Evolutionary conservation across 2,329 filamentous ascomycete genomes (phyloP).

Genomic region (Xylaria sp.): DNA sequence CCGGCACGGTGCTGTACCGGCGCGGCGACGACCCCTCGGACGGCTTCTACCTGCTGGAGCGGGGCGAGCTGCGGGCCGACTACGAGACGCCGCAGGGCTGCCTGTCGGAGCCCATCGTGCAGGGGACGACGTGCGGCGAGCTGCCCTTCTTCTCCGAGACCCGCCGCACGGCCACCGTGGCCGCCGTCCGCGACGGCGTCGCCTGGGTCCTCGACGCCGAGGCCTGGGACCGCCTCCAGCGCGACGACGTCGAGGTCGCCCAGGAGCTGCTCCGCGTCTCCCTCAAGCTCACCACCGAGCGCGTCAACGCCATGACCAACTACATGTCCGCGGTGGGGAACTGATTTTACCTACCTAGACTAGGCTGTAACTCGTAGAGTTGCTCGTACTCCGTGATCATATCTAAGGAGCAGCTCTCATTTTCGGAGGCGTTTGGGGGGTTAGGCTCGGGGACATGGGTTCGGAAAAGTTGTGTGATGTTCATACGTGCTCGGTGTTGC

Average conservation of each 20-base stretch:
- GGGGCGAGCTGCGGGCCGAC: slow-evolving; percentile 85
- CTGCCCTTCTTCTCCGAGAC: slow-evolving; percentile 96
- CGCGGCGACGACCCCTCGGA: slow-evolving; percentile 76
- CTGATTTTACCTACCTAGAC: too few species aligned
- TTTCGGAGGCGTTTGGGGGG: too few species aligned
- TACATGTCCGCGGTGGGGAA: slow-evolving; percentile 48
- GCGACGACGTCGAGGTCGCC: slow-evolving; percentile 74
- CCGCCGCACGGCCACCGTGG: slow-evolving; percentile 80
- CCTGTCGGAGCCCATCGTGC: slow-evolving; percentile 89
- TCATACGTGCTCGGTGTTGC: not conserved
- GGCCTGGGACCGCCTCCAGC: slow-evolving; percentile 73
- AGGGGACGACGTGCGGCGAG: slow-evolving; percentile 93
- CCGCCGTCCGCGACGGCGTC: slow-evolving; percentile 79
- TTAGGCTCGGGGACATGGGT: not conserved
- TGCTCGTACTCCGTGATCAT: too few species aligned
- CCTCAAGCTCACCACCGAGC: slow-evolving; percentile 91
- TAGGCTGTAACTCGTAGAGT: too few species aligned
- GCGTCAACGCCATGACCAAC: slow-evolving; percentile 73
- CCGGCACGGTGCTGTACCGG: slow-evolving; percentile 75
- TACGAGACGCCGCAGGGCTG: slow-evolving; percentile 89
- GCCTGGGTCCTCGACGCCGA: slow-evolving; percentile 78
- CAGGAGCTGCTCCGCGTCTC: slow-evolving; percentile 82
- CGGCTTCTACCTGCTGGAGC: slow-evolving; percentile 89
- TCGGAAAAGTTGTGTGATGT: not conserved
- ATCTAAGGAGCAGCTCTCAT: too few species aligned